phyloP scores from a whole-genome alignment of 2,329 filamentous ascomycete species.

The Biscogniauxia mediterranea region DNA sequence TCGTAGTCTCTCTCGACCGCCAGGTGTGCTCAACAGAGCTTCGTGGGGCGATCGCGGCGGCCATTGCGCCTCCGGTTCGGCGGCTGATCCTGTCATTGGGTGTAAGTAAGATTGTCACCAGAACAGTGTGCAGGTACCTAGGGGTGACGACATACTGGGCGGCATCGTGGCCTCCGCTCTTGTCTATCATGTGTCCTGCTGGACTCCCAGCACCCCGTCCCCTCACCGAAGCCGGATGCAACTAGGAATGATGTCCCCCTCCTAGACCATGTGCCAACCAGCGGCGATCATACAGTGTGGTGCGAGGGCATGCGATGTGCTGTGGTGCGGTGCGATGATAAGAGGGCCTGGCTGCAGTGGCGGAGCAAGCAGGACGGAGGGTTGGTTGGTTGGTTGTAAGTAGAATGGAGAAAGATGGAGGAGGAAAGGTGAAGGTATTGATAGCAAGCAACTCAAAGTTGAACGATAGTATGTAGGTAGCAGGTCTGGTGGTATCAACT shows the following conservation, averaged over 20 bases:
- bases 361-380: not conserved
- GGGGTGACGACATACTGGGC: slow-evolving; percentile 21
- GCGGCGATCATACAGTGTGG: not conserved
- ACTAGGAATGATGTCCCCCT: not conserved
- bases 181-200: not conserved
- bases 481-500: too few relatives aligned
- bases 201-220: not conserved
- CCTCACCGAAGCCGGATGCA: not conserved
- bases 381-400: not conserved
- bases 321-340: not conserved
- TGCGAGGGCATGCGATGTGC: not conserved
- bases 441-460: too few relatives aligned
- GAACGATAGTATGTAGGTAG: too few relatives aligned
- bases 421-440: not conserved
- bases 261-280: not conserved
- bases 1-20: slow-evolving; percentile 73
- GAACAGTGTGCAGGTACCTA: too few relatives aligned
- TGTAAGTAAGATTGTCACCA: slow-evolving; percentile 17
- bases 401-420: not conserved
- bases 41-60: slow-evolving; percentile 66
- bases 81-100: slow-evolving; percentile 23
- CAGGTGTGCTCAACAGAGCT: slow-evolving; percentile 66
- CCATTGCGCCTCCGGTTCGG: slow-evolving; percentile 56
- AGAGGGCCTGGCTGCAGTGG: not conserved
- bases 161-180: slow-evolving; percentile 20